Percentiles rank a stretch among this genome's conserved stretches.
Conservation (phyloP, 805 yeast genomes). For the Candida montana region DNA sequence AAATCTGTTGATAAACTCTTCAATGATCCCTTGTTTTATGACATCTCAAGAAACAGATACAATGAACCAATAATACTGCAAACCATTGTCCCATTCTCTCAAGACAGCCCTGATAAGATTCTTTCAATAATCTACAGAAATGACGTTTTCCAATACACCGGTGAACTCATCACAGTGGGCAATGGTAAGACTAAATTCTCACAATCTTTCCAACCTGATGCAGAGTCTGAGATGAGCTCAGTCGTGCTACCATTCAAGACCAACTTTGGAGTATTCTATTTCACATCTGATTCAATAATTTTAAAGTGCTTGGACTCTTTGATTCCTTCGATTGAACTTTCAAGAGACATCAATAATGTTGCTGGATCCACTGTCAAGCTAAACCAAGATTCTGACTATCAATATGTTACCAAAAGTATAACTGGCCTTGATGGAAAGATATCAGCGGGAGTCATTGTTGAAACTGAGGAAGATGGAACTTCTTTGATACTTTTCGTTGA, state of each 20-base stretch:
- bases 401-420: neutral
- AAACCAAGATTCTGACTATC: neutral
- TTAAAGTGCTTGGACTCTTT: neutral
- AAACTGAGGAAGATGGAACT: neutral
- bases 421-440: neutral
- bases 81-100: conserved; percentile 11
- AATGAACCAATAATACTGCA: conserved; percentile 14
- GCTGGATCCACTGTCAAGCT: conserved; percentile 5
- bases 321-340: neutral
- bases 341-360: neutral
- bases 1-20: conserved; percentile 9
- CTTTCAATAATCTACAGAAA: conserved; percentile 7
- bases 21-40: conserved; percentile 10
- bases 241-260: neutral
- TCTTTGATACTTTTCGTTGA: conserved; percentile 1
- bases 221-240: conserved; percentile 1
- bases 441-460: neutral
- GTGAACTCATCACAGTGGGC: neutral
- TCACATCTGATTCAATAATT: neutral
- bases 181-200: neutral
- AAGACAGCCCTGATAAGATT: conserved; percentile 1
- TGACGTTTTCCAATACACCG: conserved; percentile 6
- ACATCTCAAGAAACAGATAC: conserved; percentile 12
- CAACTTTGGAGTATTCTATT: conserved; percentile 3
- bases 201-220: neutral